Evolutionary conservation across 306 rosid species (phyloP), one percentile per base, ranked within the genome.

Genomic region (Hippophae gyantsensis): DNA sequence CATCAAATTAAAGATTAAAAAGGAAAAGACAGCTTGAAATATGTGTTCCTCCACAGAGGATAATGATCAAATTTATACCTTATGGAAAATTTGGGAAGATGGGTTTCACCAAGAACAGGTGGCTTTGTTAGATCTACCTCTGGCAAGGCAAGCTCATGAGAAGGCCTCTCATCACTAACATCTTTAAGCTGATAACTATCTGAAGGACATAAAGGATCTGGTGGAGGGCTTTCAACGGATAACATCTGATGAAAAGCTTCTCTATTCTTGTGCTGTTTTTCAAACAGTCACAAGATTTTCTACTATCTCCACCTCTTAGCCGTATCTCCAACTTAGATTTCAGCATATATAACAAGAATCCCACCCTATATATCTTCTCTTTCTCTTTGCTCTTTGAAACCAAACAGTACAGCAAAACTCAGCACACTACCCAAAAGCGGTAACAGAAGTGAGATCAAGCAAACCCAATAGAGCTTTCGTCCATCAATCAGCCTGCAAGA

Each of bases 211-310:
- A 76, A 57, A 63, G 81, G 81, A 78, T 81, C 84, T 74, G 83
- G 67, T 70, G 78, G 80, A 76, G 64, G 76, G 51, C 69, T 75
- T 72, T 75, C 86, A 74, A 69, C 69, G 81, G 87, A 78, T 75
- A 82, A 82, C 87, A 82, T 82, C 87, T 82, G 84, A 82, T 55
- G 83, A 77, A 74, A 69, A 71, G 60, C 83, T 72, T 71, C 82
- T 61, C 78, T 69, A 57, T 62, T 77, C 76, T 74, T 74, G 76
- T 59, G 81, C 81, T 77, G 81, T 78, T 63, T 59, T 52, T 14
- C 53, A 69, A 78, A 71, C 78, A 74, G 77, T 65, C 75, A 71
- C 83, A 74, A 77, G 73, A 67, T 66, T 71, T 63, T 13, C 55
- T 65, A 69, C 79, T 55, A 62, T 41, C 69, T 68, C 76, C 60